Evolutionary conservation across 192 early-diverging fungal genomes (phyloP).

Genomic region (Jimgerdemannia lactiflua): DNA sequence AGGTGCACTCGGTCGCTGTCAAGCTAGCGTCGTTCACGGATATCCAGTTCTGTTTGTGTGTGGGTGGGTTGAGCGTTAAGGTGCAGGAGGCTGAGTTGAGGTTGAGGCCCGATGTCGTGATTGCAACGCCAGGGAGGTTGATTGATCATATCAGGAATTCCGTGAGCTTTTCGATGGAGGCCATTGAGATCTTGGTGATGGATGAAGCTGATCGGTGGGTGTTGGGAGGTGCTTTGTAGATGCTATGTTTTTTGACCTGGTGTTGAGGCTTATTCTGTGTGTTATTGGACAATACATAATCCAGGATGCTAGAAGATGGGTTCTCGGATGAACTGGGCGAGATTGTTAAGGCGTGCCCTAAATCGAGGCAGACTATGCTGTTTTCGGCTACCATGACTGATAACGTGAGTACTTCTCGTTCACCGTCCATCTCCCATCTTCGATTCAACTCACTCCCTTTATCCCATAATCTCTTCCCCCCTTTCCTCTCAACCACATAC

Average conservation of each 20-base stretch:
- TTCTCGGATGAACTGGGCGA: slow-evolving; percentile 95
- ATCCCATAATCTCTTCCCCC: too few relatives aligned
- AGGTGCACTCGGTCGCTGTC: slow-evolving; percentile 89
- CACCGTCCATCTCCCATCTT: not conserved
- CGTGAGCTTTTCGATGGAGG: slow-evolving; percentile 79
- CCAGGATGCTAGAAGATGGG: slow-evolving; percentile 94
- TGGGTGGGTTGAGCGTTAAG: slow-evolving; percentile 87
- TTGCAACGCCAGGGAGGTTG: slow-evolving; percentile 97
- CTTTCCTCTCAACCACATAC: too few relatives aligned
- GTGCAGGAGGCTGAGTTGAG: slow-evolving; percentile 86
- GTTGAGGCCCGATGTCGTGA: slow-evolving; percentile 87
- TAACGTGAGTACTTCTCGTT: slow-evolving; percentile 37
- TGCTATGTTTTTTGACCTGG: not conserved
- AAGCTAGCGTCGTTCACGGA: slow-evolving; percentile 89
- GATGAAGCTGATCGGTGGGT: slow-evolving; percentile 94
- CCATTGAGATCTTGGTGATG: slow-evolving; percentile 95
- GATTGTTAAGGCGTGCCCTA: slow-evolving; percentile 87
- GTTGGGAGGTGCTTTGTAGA: not conserved
- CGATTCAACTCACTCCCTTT: not conserved
- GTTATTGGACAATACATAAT: not conserved
- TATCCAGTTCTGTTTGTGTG: slow-evolving; percentile 81
- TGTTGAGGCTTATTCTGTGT: not conserved
- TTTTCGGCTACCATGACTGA: slow-evolving; percentile 99
- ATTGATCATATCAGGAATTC: slow-evolving; percentile 98
- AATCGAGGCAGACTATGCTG: slow-evolving; percentile 93